Evolutionary conservation across 1,284 basidiomycete genomes (phyloP), one percentile per base, ranked within the genome.

Genomic region (Microbotryum silenes-acaulis): DNA sequence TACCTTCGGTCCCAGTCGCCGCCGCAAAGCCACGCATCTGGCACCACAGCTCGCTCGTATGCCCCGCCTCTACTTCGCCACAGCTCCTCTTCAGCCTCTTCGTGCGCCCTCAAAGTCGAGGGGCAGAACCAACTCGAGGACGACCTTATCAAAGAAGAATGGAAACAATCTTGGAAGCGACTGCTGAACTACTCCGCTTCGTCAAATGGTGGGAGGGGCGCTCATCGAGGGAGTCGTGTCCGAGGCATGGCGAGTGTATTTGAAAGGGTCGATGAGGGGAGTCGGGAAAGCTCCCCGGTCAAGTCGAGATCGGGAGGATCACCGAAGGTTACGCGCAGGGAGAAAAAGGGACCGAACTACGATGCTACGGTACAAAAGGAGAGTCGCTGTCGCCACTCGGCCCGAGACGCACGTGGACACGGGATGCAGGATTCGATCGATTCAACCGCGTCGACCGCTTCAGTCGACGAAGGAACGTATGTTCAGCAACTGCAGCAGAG

Each of bases 101-200:
- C 31, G 31, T 60, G 6, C n/a, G 44, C 51, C 37, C 52, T 64
- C 56, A 53, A 64, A n/a, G 61, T 70, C 45, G 62, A 60, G 48
- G 60, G 60, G 8, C 48, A 57, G 12, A 37, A 54, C 1, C 49
- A 23, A 6, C 61, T 61, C 16, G 62, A 62, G 44, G 62, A 66
- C 42, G 49, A 59, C n/a, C 37, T 42, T 14, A 51, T 27, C 23
- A 57, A 64, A 56, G 69, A 72, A 33, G 67, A 69, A n/a, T 72
- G 70, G 70, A 70, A 72, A 42, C 61, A 58, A 14, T 66, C 63
- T 2, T 71, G 69, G 70, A 58, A 69, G 46, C 23, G 45, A n/a
- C 46, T 45, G 20, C 37, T 42, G 37, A 9, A 42, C 10, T 42
- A 42, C 37, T 42, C 37, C 37, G 37, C 37, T 42, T 42, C 37